A percentile compares a stretch with the other conserved stretches of the same genome.
Conservation (phyloP, 1,284 basidiomycete species). For the Mycena sp. region DNA sequence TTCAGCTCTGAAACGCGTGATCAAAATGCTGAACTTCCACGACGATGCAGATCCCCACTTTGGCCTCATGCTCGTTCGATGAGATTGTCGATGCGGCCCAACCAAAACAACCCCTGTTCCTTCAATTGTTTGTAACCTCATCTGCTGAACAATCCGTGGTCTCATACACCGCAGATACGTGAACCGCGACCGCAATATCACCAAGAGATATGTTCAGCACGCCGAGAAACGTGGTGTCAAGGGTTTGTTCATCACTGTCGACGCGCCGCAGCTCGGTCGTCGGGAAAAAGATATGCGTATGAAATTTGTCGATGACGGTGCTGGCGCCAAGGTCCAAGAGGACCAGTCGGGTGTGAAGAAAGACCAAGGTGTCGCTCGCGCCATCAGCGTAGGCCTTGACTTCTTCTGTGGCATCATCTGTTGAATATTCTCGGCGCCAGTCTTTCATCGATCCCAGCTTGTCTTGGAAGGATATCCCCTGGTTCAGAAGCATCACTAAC, state of each 20-base stretch:
- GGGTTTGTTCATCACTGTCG: conserved; percentile 88
- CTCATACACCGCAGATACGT: conserved; percentile 66
- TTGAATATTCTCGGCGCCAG: conserved; percentile 49
- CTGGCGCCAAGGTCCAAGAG: conserved; percentile 67
- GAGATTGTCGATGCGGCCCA: conserved; percentile 84
- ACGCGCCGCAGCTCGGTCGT: conserved; percentile 91
- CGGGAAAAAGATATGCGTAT: conserved; percentile 97
- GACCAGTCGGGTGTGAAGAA: conserved; percentile 68
- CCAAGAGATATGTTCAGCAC: conserved; percentile 84
- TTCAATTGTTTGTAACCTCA: conserved; percentile 69
- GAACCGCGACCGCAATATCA: conserved; percentile 85
- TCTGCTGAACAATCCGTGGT: not conserved
- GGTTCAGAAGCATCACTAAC: conserved; percentile 90
- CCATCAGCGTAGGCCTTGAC: conserved; percentile 76
- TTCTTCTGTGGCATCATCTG: conserved; percentile 4
- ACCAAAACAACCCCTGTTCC: conserved; percentile 79
- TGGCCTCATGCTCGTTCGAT: conserved; percentile 91
- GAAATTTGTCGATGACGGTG: conserved; percentile 91
- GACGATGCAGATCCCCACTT: conserved; percentile 76
- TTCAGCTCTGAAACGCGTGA: not conserved
- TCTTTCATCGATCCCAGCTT: conserved; percentile 94
- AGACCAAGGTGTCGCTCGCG: conserved; percentile 87
- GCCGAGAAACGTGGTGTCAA: conserved; percentile 88
- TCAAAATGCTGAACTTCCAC: not conserved
- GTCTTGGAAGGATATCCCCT: conserved; percentile 87